These are phyloP conservation scores for Immersiella caudata DNA, from an alignment of 495 filamentous ascomycete species.

Conservation along the genomic window DNA sequence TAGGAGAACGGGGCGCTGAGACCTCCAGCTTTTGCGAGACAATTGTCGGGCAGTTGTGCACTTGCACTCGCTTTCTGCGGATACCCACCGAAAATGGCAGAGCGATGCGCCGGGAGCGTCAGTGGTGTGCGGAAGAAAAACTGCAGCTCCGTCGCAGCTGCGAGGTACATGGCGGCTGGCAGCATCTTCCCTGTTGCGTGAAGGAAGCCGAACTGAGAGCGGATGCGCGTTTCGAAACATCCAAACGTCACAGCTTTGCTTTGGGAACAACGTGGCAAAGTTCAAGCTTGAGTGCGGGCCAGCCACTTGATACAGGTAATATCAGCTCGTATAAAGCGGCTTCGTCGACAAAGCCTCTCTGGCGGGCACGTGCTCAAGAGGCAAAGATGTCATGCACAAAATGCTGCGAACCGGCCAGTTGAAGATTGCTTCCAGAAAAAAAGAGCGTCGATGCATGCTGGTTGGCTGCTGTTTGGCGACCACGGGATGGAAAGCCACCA, in stretches of 20 bases:
- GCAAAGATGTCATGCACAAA: neutral
- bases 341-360: neutral
- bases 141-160: neutral
- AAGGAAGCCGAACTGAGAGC: conserved; percentile 4
- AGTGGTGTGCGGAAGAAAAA: neutral
- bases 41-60: neutral
- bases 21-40: neutral
- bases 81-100: neutral
- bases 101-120: neutral
- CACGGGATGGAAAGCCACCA: neutral
- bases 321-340: neutral
- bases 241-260: conserved; percentile 15
- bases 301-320: neutral
- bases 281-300: no score
- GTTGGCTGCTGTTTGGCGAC: neutral
- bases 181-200: conserved; percentile 1
- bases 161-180: neutral
- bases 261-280: conserved; percentile 11
- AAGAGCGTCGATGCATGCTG: neutral
- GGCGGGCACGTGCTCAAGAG: neutral
- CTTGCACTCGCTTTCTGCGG: neutral
- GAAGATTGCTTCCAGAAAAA: neutral
- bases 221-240: conserved; percentile 20
- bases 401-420: neutral
- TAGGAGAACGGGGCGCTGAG: no score